Evolutionary conservation across 495 filamentous ascomycete species (phyloP), one percentile per base, ranked within the genome.

Genomic region (Xylaria curta): DNA sequence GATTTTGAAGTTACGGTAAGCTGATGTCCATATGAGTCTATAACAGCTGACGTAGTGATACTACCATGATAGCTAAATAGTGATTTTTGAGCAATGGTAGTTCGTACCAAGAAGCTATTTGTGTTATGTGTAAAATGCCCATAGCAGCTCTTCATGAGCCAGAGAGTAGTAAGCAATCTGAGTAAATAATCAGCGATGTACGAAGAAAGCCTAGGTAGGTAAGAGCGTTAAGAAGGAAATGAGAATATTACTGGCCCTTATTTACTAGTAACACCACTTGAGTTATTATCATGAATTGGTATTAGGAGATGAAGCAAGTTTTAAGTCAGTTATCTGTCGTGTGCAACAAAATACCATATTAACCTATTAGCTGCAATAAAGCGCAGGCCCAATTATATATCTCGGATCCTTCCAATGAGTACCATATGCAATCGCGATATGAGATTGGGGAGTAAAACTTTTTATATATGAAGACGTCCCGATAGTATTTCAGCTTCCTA

Each of bases 1-100:
- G 60, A 70, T 38, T 75, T 76, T 49, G 59, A 74, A 38, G 61
- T 76, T 36, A 62, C 49, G 44, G 60, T 69, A 10, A 63, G 42
- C 36, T 51, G 17, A 49, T 70, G 49, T 28, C 21, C n/a, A 46
- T 15, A 28, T 5, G 40, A 12, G 2, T 7, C 3, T 15, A 56
- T 24, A 24, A 53, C 21, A 26, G 0, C 1, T 17, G 6, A 21
- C 24, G 24, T 28, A 17, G 5, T 28, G 6, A 56, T 28, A 56
- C 10, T 28, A 8, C 17, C 12, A 19, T 4, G 7, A 26, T 31
- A 56, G 24, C 24, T 56, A 5, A 3, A 3, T 53, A 46, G 13
- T 46, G 42, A 17, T 38, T 8, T 5, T 38, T 38, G 36, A 8
- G 6, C 8, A 8, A 38, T 38, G 36, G 36, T 8, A 6, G 36